Percentiles rank a stretch among this genome's conserved stretches.
phyloP scores from a whole-genome alignment of 768 basidiomycete genomes.

The Kwoniella bestiolae region DNA sequence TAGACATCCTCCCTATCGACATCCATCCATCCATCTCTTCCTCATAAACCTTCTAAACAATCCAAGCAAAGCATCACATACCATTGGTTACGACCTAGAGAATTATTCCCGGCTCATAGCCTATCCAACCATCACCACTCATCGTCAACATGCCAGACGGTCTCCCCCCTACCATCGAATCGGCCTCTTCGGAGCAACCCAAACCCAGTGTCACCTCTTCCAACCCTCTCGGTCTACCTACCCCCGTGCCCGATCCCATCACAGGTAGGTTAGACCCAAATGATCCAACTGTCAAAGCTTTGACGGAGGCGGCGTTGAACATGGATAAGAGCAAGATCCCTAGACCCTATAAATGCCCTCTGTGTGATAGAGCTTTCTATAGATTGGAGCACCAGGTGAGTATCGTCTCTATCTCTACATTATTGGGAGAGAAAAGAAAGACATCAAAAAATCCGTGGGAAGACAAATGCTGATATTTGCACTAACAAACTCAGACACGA shows the following conservation, averaged over 20 bases:
- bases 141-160: conserved; percentile 29
- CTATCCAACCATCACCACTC: not conserved
- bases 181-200: conserved; percentile 10
- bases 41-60: not conserved
- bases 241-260: conserved; percentile 53
- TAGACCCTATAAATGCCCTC: conserved; percentile 94
- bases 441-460: too few relatives aligned
- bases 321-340: conserved; percentile 63
- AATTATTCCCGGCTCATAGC: conserved; percentile 6
- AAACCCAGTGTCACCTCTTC: conserved; percentile 14
- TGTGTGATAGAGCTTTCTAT: conserved; percentile 94
- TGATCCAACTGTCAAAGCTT: conserved; percentile 57
- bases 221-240: conserved; percentile 28
- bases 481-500: conserved; percentile 69
- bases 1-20: not conserved
- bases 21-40: conserved; percentile 2
- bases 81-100: not conserved
- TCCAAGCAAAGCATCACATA: too few relatives aligned
- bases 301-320: conserved; percentile 58
- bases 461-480: conserved; percentile 1
- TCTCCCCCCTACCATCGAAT: conserved; percentile 30
- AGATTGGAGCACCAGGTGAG: conserved; percentile 92
- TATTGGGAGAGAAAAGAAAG: too few relatives aligned
- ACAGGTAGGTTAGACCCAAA: conserved; percentile 58
- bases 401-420: too few relatives aligned